A percentile compares a stretch with the other conserved stretches of the same genome.
phyloP scores from a whole-genome alignment of 2,329 filamentous ascomycete genomes.

The Magnaporthiopsis incrustans region DNA sequence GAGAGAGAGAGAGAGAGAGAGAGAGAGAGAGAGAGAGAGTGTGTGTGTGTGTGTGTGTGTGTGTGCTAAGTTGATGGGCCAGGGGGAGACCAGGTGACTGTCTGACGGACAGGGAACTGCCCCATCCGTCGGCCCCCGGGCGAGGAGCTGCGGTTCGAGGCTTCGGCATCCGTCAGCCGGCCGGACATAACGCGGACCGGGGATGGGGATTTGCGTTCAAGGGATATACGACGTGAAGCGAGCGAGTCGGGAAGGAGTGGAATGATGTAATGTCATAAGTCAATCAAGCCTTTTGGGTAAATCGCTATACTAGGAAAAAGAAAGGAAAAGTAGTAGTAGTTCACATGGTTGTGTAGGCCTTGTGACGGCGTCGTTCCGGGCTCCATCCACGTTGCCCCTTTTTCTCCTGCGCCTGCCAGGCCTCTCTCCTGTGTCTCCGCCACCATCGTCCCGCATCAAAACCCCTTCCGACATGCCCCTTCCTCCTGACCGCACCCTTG shows the following conservation, averaged over 20 bases:
- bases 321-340: slow-evolving; percentile 9
- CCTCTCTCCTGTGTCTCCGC: background rate
- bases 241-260: background rate
- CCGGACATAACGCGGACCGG: too few relatives aligned
- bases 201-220: background rate
- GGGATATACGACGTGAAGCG: background rate
- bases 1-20: too few relatives aligned
- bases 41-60: too few relatives aligned
- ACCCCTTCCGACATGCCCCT: background rate
- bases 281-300: slow-evolving; percentile 18
- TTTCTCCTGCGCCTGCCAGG: too few relatives aligned
- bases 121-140: too few relatives aligned
- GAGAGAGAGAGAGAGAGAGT: too few relatives aligned
- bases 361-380: background rate
- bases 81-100: too few relatives aligned
- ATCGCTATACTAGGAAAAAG: slow-evolving; percentile 10
- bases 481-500: background rate
- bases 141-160: too few relatives aligned
- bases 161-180: too few relatives aligned
- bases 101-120: too few relatives aligned
- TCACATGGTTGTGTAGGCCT: background rate
- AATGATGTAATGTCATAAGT: slow-evolving; percentile 12
- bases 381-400: background rate
- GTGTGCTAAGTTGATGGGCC: too few relatives aligned
- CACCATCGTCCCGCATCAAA: background rate